These are phyloP conservation scores for Nyssa sinensis DNA, from an alignment of 148 eudicot species.

Conservation along the genomic window DNA sequence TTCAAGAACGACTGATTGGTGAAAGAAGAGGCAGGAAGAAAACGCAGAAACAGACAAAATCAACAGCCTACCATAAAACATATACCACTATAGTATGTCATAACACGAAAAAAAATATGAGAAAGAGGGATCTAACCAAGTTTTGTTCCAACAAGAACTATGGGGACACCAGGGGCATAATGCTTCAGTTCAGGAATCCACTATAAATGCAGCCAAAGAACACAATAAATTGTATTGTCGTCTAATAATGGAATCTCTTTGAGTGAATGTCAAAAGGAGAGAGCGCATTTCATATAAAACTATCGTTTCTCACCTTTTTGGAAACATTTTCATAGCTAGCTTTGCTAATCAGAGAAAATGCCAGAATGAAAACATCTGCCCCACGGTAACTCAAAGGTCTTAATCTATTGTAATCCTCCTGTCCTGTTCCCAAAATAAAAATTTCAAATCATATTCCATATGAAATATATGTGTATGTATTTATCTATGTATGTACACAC, in stretches of 20 bases:
- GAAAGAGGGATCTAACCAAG: constrained; percentile 65
- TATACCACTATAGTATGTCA: neutral
- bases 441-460: constrained; percentile 20
- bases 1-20: neutral
- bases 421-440: constrained; percentile 53
- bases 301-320: constrained; percentile 58
- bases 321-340: constrained; percentile 97
- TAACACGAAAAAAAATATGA: neutral
- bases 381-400: constrained; percentile 99
- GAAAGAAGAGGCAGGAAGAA: neutral
- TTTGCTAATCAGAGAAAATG: constrained; percentile 92
- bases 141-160: constrained; percentile 95
- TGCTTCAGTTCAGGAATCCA: constrained; percentile 99
- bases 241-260: neutral
- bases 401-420: constrained; percentile 98
- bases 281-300: neutral
- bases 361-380: constrained; percentile 95
- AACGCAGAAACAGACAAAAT: neutral
- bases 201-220: constrained; percentile 30
- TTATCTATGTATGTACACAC: neutral
- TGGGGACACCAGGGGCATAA: constrained; percentile 98
- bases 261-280: too few species aligned
- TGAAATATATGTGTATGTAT: too few species aligned
- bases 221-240: neutral
- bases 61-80: neutral